Percentiles rank a stretch among this genome's conserved stretches.
phyloP scores from a whole-genome alignment of 331 rosid species.

The Pyracantha coccinea region DNA sequence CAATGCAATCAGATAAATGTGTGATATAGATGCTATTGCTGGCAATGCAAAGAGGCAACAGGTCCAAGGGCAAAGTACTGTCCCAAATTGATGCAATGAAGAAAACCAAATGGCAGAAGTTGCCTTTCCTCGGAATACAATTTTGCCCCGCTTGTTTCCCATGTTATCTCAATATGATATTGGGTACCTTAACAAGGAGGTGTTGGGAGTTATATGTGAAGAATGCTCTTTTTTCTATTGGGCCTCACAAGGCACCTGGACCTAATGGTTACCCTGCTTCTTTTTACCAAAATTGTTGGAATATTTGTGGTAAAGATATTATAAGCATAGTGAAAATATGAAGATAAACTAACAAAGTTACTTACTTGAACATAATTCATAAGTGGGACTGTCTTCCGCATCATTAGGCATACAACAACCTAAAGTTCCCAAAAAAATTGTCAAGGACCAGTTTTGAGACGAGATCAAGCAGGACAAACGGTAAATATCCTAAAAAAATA shows the following conservation, averaged over 20 bases:
- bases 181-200: no score
- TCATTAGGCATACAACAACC: constrained; percentile 97
- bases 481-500: constrained; percentile 15
- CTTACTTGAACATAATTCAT: constrained; percentile 96
- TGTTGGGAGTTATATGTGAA: no score
- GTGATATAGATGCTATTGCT: background rate
- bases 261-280: no score
- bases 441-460: background rate
- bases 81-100: background rate
- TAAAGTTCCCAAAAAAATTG: constrained; percentile 16
- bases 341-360: background rate
- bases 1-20: background rate
- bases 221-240: no score
- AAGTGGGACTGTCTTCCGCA: constrained; percentile 82
- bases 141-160: no score
- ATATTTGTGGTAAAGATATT: no score
- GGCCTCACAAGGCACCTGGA: no score
- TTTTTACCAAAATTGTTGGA: no score
- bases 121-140: background rate
- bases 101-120: background rate
- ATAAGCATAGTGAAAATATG: background rate
- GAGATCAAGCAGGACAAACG: background rate
- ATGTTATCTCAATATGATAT: no score
- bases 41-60: background rate
- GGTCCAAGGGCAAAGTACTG: background rate